Evolutionary conservation across 805 yeast genomes (phyloP), one percentile per base, ranked within the genome.

Genomic region (Pichia manshurica): DNA sequence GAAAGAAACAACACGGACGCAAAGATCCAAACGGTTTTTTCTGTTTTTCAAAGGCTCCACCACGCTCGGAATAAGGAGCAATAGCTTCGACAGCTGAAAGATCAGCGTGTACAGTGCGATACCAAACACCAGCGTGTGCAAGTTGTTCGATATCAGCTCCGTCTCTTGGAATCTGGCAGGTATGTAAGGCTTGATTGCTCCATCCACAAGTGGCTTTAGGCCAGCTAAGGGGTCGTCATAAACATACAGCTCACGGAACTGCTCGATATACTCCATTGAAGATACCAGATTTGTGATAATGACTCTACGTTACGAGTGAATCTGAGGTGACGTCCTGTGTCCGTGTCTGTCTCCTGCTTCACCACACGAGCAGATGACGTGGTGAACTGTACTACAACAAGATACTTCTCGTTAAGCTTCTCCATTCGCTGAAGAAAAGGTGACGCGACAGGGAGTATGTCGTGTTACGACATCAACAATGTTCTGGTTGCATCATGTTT

Each of bases 1-100:
- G 32, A 65, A 59, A 3, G 70, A 66, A 5, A 67, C 71, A 12
- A 60, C 47, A 44, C 66, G 59, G 37, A 67, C 55, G 29, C 63
- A 56, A n/a, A 63, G 53, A 47, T 67, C 72, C 17, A 62, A 47
- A 21, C 52, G 44, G 12, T 51, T 46, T 39, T 58, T 60, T 9
- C 34, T 36, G 15, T 28, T 53, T 17, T 51, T 49, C 37, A 64
- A 42, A 17, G 44, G 42, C 7, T 48, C 36, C 17, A 44, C 39
- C 12, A 60, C 33, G 4, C 31, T 5, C 6, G 54, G 53, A 40
- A 53, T 22, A 16, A 55, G 35, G 31, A 58, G 37, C 22, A 59
- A 32, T 43, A 53, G 13, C 40, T 56, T 44, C 15, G 54, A 45
- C 20, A 51, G 5, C 31, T 54, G 42, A 45, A 55, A 51, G 29